Percentiles rank a stretch among this genome's conserved stretches.
Conservation (phyloP, 768 basidiomycete species). For the Cantharellus anzutake region DNA sequence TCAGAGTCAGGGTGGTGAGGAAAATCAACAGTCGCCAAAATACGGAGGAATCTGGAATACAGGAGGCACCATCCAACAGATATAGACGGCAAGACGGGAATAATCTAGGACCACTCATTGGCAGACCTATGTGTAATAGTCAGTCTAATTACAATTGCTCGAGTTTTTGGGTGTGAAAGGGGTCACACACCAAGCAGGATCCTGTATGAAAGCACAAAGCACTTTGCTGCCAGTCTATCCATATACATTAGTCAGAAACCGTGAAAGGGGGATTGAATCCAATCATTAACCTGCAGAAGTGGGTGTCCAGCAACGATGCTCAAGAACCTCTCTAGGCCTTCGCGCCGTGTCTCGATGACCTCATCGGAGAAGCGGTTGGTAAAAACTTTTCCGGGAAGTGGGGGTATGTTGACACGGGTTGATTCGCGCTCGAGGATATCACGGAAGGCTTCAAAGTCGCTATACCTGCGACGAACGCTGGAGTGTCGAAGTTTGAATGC, state of each 20-base stretch:
- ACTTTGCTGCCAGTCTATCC: slow-evolving; percentile 86
- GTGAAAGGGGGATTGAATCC: slow-evolving; percentile 3
- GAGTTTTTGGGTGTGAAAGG: neutral
- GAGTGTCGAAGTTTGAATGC: slow-evolving; percentile 96
- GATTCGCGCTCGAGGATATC: slow-evolving; percentile 95
- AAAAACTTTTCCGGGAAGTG: slow-evolving; percentile 95
- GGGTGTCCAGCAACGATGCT: slow-evolving; percentile 96
- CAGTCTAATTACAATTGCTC: no score
- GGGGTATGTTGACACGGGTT: slow-evolving; percentile 93
- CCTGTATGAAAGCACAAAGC: slow-evolving; percentile 87
- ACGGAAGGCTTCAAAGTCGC: slow-evolving; percentile 90
- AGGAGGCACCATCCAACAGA: no score
- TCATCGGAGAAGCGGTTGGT: slow-evolving; percentile 97
- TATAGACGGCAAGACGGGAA: no score
- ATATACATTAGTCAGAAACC: neutral
- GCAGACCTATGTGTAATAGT: no score
- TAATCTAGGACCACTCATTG: no score
- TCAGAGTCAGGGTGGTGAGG: no score
- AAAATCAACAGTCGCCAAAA: no score
- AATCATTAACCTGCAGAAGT: slow-evolving; percentile 57
- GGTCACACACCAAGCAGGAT: slow-evolving; percentile 53
- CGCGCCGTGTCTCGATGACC: slow-evolving; percentile 79
- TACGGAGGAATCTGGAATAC: no score
- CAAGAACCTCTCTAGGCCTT: slow-evolving; percentile 87
- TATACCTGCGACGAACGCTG: slow-evolving; percentile 71